Percentiles rank a stretch among this genome's conserved stretches.
Conservation (phyloP, 495 filamentous ascomycete species). For the Daldinia childiae region DNA sequence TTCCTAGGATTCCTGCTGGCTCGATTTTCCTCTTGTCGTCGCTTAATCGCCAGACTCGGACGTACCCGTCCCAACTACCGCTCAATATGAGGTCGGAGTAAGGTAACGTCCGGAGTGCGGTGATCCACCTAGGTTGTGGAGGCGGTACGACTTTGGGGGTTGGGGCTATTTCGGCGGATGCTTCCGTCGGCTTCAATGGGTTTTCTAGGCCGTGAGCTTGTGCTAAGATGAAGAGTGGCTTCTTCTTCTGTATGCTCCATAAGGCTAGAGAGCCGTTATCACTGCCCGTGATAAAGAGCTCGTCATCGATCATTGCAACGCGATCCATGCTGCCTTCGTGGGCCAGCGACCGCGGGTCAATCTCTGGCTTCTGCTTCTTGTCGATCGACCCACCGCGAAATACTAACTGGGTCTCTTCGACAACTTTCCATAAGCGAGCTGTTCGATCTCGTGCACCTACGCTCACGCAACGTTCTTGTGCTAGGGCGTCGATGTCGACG, state of each 20-base stretch:
- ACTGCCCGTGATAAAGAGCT: conserved; percentile 89
- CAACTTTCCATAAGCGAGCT: conserved; percentile 95
- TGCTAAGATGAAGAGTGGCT: conserved; percentile 81
- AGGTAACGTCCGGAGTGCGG: conserved; percentile 83
- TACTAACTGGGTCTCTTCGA: conserved; percentile 92
- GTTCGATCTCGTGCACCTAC: conserved; percentile 91
- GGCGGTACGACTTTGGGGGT: conserved; percentile 63
- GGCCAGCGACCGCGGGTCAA: conserved; percentile 54
- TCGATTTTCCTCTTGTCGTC: conserved; percentile 84
- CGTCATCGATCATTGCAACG: conserved; percentile 86
- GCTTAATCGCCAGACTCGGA: conserved; percentile 85
- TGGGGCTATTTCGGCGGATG: conserved; percentile 73
- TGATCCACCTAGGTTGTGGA: conserved; percentile 86
- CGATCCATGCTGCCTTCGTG: conserved; percentile 90
- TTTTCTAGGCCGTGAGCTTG: conserved; percentile 86
- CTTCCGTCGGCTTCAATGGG: conserved; percentile 68
- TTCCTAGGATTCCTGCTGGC: conserved; percentile 71
- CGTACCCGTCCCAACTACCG: conserved; percentile 91
- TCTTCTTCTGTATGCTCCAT: conserved; percentile 96
- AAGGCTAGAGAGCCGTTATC: conserved; percentile 87
- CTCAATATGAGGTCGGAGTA: conserved; percentile 88
- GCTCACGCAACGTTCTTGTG: conserved; percentile 85
- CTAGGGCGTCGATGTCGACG: conserved; percentile 80
- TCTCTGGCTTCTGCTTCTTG: conserved; percentile 59
- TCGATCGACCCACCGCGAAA: conserved; percentile 81